Evolutionary conservation across 163 green algal genomes (phyloP), one percentile per base, ranked within the genome.

Genomic region (Chloromonas sp.): DNA sequence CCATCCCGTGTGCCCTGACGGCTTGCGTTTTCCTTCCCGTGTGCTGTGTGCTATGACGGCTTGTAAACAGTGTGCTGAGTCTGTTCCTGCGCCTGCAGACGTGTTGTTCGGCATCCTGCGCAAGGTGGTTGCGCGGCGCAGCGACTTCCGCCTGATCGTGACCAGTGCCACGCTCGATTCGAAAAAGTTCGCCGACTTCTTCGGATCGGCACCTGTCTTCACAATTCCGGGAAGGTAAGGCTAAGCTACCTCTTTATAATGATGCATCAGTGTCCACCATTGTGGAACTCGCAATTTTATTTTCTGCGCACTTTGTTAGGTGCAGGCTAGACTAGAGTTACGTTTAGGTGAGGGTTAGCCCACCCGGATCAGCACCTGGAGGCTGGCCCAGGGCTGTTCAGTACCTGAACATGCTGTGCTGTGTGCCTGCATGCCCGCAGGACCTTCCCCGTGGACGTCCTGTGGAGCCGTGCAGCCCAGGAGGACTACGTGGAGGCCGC

Each of bases 401-500:
- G 36, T 36, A 36, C 36, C 36, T 36, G 36, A 36, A 36, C 36
- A 36, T 36, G 36, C 36, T 36, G 36, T 36, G 36, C 36, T 36
- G 36, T 36, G 36, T 36, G 36, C 36, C 36, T 36, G 36, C 36
- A 36, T 74, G 66, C 83, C 79, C 60, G 81, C 79, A 86, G 97
- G 79, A 99, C 97, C 60, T 99, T 99, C 92, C 97, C 97, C 2
- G 97, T 99, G 58, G 95, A 98, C 81, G 90, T 94, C 0, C 85
- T 99, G 79, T 99, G 96, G 92, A 95, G 89, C 85, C 96, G 97
- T 79, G 97, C 94, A 14, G 58, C 92, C 77, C 90, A 96, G 88
- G 96, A 98, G 90, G 96, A 99, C 89, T 98, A 98, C 81, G 97
- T 99, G 71, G 94, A 98, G 80, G 97, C 95, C 62, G 97, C 97